Evolutionary conservation across 805 yeast genomes (phyloP).

Genomic region (Huiozyma sinensis): DNA sequence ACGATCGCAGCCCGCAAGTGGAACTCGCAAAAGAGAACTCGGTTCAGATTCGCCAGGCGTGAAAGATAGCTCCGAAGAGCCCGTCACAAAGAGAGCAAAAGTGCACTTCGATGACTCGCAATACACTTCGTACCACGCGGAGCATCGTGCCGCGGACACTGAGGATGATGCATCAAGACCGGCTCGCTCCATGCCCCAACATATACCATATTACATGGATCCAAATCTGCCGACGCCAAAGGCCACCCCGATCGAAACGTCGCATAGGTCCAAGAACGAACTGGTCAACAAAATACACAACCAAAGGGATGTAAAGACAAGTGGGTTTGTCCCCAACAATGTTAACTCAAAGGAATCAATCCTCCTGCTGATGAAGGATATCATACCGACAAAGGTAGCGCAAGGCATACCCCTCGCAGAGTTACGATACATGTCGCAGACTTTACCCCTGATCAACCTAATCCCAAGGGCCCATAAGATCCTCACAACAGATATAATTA

Average conservation of each 20-base stretch:
- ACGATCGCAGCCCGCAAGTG: too few relatives aligned
- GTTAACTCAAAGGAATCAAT: conserved; percentile 36
- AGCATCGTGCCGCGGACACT: too few relatives aligned
- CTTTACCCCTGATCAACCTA: conserved; percentile 71
- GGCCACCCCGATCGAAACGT: conserved; percentile 7
- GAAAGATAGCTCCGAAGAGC: background rate
- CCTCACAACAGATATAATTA: conserved; percentile 74
- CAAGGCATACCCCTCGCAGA: conserved; percentile 69
- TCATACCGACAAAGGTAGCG: conserved; percentile 42
- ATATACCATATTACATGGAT: background rate
- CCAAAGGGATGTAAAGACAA: conserved; percentile 9
- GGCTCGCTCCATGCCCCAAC: background rate
- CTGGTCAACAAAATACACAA: conserved; percentile 7
- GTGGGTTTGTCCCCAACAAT: conserved; percentile 26
- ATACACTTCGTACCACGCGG: background rate
- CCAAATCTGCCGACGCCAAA: conserved; percentile 3
- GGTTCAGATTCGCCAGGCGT: too few relatives aligned
- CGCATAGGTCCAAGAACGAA: conserved; percentile 1
- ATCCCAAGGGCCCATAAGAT: conserved; percentile 81
- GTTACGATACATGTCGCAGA: conserved; percentile 75
- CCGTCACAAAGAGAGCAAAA: background rate
- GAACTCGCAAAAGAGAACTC: background rate
- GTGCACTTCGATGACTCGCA: conserved; percentile 2
- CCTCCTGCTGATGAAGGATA: conserved; percentile 39
- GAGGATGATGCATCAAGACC: background rate